These are phyloP conservation scores for Neurospora discreta DNA, from an alignment of 495 filamentous ascomycete species.

Conservation along the genomic window DNA sequence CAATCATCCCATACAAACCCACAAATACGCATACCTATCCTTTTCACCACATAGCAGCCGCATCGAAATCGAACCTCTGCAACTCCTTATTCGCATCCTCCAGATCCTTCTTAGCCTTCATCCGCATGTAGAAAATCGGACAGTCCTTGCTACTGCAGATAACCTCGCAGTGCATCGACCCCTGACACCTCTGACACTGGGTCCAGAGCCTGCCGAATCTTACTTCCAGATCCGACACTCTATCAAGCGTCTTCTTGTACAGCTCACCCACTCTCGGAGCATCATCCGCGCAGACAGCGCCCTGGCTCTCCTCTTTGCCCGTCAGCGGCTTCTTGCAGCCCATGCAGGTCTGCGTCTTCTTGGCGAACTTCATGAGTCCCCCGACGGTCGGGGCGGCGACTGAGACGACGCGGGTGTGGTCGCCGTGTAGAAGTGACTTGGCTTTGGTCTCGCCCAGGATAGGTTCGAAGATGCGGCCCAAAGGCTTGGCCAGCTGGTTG, in stretches of 20 bases:
- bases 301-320: conserved; percentile 64
- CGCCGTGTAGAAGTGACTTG: conserved; percentile 68
- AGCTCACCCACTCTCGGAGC: conserved; percentile 78
- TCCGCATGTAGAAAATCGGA: conserved; percentile 99
- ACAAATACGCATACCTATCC: not conserved
- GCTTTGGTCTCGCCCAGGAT: conserved; percentile 89
- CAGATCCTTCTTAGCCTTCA: conserved; percentile 99
- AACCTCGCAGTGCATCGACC: conserved; percentile 93
- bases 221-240: conserved; percentile 84
- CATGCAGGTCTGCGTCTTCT: conserved; percentile 96
- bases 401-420: conserved; percentile 83
- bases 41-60: conserved; percentile 37
- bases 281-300: conserved; percentile 82
- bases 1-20: not conserved
- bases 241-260: conserved; percentile 81
- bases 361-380: conserved; percentile 95
- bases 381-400: conserved; percentile 83
- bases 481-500: conserved; percentile 91
- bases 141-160: conserved; percentile 95
- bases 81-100: conserved; percentile 91
- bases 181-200: conserved; percentile 96
- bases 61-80: conserved; percentile 78
- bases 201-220: conserved; percentile 92
- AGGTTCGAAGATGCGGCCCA: conserved; percentile 93
- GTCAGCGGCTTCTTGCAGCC: conserved; percentile 93